Evolutionary conservation across 73 alveolate genomes (phyloP).

Genomic region (Effrenium voratum): DNA sequence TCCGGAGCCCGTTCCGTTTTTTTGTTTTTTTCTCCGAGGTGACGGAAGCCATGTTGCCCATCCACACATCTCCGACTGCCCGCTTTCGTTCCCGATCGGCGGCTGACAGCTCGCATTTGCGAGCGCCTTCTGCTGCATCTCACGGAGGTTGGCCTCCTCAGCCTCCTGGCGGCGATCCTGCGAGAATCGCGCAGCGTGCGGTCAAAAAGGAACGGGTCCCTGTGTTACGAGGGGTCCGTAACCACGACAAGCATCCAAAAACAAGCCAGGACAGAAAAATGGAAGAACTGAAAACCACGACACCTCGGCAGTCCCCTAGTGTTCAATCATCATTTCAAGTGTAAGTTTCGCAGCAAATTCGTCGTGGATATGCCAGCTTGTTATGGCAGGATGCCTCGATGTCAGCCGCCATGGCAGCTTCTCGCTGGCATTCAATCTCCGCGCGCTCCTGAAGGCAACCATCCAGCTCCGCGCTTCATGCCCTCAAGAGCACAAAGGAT

Average conservation of each 20-base stretch:
- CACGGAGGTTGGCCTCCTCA: not conserved
- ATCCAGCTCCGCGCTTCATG: not conserved
- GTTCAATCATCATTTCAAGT: too few species aligned
- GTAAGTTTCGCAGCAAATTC: too few species aligned
- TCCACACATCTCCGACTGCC: too few species aligned
- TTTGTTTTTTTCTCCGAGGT: too few species aligned
- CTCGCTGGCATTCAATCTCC: conserved; percentile 16
- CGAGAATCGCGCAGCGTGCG: not conserved
- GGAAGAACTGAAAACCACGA: not conserved
- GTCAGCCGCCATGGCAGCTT: conserved; percentile 20
- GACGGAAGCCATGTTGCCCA: too few species aligned
- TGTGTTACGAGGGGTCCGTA: not conserved
- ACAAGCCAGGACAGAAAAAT: not conserved
- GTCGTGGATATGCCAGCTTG: too few species aligned
- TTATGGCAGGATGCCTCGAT: not conserved
- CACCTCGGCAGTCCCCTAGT: not conserved
- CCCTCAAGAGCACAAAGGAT: not conserved
- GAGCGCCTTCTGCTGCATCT: conserved; percentile 30
- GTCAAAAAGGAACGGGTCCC: not conserved
- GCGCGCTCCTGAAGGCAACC: conserved; percentile 42
- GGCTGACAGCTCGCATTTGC: too few species aligned
- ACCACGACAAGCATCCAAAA: not conserved
- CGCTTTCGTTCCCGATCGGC: too few species aligned
- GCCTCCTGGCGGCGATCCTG: conserved; percentile 25
- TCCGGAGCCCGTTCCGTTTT: too few species aligned